Base-by-base conservation (phyloP, 129 eudicot genomes). In the Helianthus tuberosus region DNA sequence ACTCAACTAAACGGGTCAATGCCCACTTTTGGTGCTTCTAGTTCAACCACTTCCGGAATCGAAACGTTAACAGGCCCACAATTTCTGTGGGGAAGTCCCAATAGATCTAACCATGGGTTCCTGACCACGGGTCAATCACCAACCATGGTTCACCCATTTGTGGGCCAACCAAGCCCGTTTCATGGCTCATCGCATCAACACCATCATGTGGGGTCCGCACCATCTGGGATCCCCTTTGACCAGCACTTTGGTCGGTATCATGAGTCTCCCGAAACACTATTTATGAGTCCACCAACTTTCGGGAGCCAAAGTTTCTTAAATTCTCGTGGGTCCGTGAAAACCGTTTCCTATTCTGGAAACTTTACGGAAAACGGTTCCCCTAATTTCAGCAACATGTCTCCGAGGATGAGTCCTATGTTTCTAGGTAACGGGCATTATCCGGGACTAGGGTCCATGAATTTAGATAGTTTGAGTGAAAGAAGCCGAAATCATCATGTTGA, bases 41-140 rank as follows among this genome's bases (percentile, higher is more conserved):
- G 82, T 16, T 79, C 89, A 69, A 82, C 74, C 72, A 71, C 88
- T 71, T 83, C 89, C 15, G 82, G 81, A 43, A 62, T 87, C 6
- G 93, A 79, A 71, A 90, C 93, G 29, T 71, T 90, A 47, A 87
- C 96, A 11, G 93, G 96, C 39, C 82, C 96, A 49, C 96, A 83
- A 35, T 90, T 90, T 77, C 80, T 90, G 13, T 90, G 96, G 96
- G 93, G 93, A 76, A 87, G 93, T 79, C 93, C 91, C 8, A 77
- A 66, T 50, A 63, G 55, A 58, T 53, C 59, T 15, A 76, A 20
- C 62, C 69, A 67, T 27, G 80, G 67, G 66, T 36, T 66, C 15
- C 75, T 61, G 3, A 11, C 85, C 41, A 44, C 82, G 41, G 43
- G 63, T 41, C 78, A 55, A 72, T 72, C 79, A 47, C 73, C 82